phyloP scores from a whole-genome alignment of 192 early-diverging fungal species.

The Globomyces pollinis-pini region DNA sequence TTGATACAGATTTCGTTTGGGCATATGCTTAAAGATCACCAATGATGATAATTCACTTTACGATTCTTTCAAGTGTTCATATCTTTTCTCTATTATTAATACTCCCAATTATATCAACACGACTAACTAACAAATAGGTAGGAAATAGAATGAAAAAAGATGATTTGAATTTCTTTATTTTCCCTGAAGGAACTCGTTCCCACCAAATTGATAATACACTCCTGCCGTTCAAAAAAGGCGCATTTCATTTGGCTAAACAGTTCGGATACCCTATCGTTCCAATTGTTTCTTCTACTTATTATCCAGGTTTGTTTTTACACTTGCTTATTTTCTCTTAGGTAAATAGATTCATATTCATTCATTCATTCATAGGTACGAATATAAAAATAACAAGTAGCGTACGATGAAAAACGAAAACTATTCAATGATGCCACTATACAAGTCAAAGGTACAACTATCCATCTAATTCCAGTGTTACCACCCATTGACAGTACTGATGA shows the following conservation, averaged over 20 bases:
- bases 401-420: constrained; percentile 16
- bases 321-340: neutral
- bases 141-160: constrained; percentile 59
- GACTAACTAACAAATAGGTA: neutral
- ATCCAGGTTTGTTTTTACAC: constrained; percentile 11
- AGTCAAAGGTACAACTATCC: constrained; percentile 22
- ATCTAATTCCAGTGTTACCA: neutral
- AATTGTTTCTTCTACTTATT: constrained; percentile 70
- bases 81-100: constrained; percentile 6
- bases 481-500: neutral
- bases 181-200: constrained; percentile 86
- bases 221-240: constrained; percentile 94
- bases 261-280: constrained; percentile 79
- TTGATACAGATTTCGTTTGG: too few species aligned
- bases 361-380: too few species aligned
- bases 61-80: too few species aligned
- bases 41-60: too few species aligned
- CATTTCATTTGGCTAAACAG: constrained; percentile 87
- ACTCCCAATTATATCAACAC: neutral
- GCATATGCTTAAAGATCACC: too few species aligned
- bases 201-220: constrained; percentile 60
- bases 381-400: constrained; percentile 22
- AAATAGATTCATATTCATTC: too few species aligned
- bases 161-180: constrained; percentile 75
- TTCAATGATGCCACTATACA: constrained; percentile 20